A percentile compares a stretch with the other conserved stretches of the same genome.
These are phyloP conservation scores for Leishmania aethiopica DNA, from an alignment of 208 protist species.

Conservation along the genomic window DNA sequence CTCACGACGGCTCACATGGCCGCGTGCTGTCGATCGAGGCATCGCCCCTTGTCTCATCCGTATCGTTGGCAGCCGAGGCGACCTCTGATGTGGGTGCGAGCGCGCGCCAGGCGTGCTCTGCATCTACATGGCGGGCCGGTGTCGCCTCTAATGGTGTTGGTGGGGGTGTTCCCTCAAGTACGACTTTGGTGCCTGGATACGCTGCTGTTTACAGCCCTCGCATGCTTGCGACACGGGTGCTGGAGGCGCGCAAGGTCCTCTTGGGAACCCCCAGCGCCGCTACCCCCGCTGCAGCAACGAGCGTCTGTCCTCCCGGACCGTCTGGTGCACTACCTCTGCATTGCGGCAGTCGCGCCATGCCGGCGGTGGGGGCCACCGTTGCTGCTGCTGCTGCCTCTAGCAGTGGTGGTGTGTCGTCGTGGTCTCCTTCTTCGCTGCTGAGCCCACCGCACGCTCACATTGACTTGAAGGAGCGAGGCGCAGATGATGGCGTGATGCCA, in stretches of 20 bases:
- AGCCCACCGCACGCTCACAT: background rate
- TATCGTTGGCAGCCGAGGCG: background rate
- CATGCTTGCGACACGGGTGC: slow-evolving; percentile 5
- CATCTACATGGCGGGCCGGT: background rate
- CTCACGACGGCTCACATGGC: background rate
- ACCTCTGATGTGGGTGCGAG: background rate
- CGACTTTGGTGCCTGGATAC: slow-evolving; percentile 6
- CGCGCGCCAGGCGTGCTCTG: background rate
- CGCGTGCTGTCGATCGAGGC: background rate
- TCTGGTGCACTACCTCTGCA: background rate
- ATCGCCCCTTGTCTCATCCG: background rate
- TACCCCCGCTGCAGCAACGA: background rate
- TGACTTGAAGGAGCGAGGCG: background rate
- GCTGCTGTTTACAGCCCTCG: slow-evolving; percentile 15
- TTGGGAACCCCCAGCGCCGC: background rate
- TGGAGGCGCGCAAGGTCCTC: slow-evolving; percentile 9
- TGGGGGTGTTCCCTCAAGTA: too few species aligned
- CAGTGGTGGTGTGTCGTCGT: background rate
- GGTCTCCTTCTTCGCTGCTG: background rate
- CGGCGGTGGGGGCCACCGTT: slow-evolving; percentile 17
- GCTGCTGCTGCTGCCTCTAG: background rate
- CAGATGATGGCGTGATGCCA: too few species aligned
- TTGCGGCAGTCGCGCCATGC: slow-evolving; percentile 12
- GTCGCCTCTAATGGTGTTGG: background rate
- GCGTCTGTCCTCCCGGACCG: background rate